Conservation (phyloP, 2,329 filamentous ascomycete genomes). For the Phaeosphaeriaceae sp. region DNA sequence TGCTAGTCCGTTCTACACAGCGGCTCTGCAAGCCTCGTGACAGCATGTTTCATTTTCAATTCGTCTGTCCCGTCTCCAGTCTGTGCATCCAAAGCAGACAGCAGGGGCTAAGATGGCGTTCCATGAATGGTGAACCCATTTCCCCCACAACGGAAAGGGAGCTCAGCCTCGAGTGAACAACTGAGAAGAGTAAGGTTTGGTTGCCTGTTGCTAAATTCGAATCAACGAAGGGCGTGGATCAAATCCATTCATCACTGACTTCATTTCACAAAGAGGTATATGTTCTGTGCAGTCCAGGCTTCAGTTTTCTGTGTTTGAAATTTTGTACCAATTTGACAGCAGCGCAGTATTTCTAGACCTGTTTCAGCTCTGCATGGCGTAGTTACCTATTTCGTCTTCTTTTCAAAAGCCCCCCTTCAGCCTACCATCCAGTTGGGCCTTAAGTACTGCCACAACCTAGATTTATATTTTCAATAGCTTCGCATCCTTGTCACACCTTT, state of each 20-base stretch:
- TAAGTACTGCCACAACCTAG: slow-evolving; percentile 6
- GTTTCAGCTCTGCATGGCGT: slow-evolving; percentile 29
- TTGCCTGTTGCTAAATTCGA: slow-evolving; percentile 27
- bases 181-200: slow-evolving; percentile 28
- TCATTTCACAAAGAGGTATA: slow-evolving; percentile 35
- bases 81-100: slow-evolving; percentile 11
- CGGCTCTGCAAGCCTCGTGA: slow-evolving; percentile 17
- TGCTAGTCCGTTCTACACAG: slow-evolving; percentile 9
- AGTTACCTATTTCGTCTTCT: slow-evolving; percentile 16
- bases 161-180: slow-evolving; percentile 33
- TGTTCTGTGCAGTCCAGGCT: slow-evolving; percentile 26
- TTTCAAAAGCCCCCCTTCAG: slow-evolving; percentile 8
- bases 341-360: slow-evolving; percentile 10
- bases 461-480: not conserved
- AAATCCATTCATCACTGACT: slow-evolving; percentile 24
- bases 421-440: slow-evolving; percentile 8
- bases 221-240: slow-evolving; percentile 18
- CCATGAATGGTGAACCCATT: slow-evolving; percentile 17
- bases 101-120: slow-evolving; percentile 21
- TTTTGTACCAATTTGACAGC: slow-evolving; percentile 16
- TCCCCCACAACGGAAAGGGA: slow-evolving; percentile 31
- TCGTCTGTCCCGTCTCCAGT: slow-evolving; percentile 19
- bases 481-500: not conserved
- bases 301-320: slow-evolving; percentile 8
- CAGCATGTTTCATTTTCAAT: slow-evolving; percentile 13